Base-by-base conservation (phyloP, 2,329 filamentous ascomycete genomes). In the Grosmannia penicillata region DNA sequence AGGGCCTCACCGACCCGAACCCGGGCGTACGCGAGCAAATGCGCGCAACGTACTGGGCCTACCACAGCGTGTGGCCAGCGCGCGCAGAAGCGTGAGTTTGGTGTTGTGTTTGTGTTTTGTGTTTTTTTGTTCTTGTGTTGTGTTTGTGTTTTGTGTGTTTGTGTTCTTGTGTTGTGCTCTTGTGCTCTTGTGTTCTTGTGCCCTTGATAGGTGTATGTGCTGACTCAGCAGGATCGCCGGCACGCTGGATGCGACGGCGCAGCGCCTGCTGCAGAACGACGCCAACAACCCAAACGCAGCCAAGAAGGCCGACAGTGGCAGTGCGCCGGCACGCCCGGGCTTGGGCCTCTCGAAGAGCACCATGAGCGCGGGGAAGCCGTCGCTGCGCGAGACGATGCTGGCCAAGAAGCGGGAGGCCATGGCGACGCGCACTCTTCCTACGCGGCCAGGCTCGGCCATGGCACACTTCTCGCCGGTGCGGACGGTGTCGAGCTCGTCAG, bases 1-100 rank as follows among this genome's bases (percentile, higher is more conserved):
- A 86, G 54, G 83, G 89, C 1, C 68, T 98, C n/a, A 68, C 68
- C 18, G 91, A 98, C 61, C 69, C 89, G 11, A 94, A 96, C 51
- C 86, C 87, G 8, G 82, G 79, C 23, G 89, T 96, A 33, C 75
- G 91, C 50, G 86, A 94, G 57, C 78, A 75, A 46, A 89, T 82
- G 68, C 75, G 91, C 49, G 71, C 75, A 27, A 83, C 85, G 0
- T 98, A 83, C 56, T 98, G 91, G 91, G 65, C 66, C 0, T 95
- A 87, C 55, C 74, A 77, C 42, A 65, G 64, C 25, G 68, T 84
- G 15, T 96, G 86, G 83, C 79, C 82, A 3, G 68, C 77, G 17
- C 76, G 71, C 52, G 86, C 85, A 28, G 79, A 89, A 51, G 63
- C 63, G 71, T 84, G 65, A 64, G 77, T 66, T 25, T 18, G 17